Evolutionary conservation across 768 basidiomycete species (phyloP).

Genomic region (Suillus luteus): DNA sequence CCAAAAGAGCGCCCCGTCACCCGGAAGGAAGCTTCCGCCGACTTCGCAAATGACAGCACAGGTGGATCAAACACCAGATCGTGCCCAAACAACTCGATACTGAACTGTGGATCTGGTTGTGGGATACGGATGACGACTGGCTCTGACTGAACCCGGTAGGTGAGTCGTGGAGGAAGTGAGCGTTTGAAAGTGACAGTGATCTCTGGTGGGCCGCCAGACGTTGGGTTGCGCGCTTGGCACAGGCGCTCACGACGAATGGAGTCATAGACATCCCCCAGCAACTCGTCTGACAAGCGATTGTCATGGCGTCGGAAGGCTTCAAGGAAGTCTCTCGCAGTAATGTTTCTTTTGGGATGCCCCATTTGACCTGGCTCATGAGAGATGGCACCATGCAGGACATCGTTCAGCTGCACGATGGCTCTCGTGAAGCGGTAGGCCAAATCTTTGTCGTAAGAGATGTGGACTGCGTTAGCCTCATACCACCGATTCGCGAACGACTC

Average conservation of each 20-base stretch:
- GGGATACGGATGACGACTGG: slow-evolving; percentile 86
- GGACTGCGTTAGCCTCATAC: slow-evolving; percentile 84
- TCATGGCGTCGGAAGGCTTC: slow-evolving; percentile 84
- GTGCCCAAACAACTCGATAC: slow-evolving; percentile 83
- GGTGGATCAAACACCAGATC: slow-evolving; percentile 89
- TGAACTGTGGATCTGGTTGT: slow-evolving; percentile 78
- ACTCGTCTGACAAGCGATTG: slow-evolving; percentile 71
- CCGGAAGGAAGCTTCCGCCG: slow-evolving; percentile 84
- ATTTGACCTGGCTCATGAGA: slow-evolving; percentile 60
- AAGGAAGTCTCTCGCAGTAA: slow-evolving; percentile 78
- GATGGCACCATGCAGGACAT: slow-evolving; percentile 78
- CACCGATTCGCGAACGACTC: slow-evolving; percentile 86
- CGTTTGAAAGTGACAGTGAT: slow-evolving; percentile 71
- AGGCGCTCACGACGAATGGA: slow-evolving; percentile 75
- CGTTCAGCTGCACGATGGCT: slow-evolving; percentile 86
- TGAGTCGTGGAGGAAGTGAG: slow-evolving; percentile 73
- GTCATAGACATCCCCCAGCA: slow-evolving; percentile 75
- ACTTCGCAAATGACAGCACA: slow-evolving; percentile 74
- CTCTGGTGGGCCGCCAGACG: slow-evolving; percentile 44
- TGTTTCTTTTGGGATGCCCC: slow-evolving; percentile 54
- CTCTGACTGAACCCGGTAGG: slow-evolving; percentile 87
- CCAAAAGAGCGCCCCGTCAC: slow-evolving; percentile 88
- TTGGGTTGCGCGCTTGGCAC: slow-evolving; percentile 62
- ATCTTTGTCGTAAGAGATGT: slow-evolving; percentile 81
- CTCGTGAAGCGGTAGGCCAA: slow-evolving; percentile 75